Evolutionary conservation across 306 rosid genomes (phyloP), one percentile per base, ranked within the genome.

Genomic region (Gastrolobium villosum): DNA sequence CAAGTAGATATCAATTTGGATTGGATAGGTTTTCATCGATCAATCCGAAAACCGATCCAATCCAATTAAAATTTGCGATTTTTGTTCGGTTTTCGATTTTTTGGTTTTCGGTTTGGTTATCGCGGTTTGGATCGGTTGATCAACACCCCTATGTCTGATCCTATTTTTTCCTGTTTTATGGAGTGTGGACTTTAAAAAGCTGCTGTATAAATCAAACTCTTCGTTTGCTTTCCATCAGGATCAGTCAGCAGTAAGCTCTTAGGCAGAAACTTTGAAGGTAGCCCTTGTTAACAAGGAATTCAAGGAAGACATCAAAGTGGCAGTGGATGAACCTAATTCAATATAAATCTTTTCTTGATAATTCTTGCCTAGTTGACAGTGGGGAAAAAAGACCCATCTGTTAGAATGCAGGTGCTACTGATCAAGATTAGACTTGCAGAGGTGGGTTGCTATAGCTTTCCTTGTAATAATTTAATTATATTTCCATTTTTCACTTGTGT

Each of bases 351-450:
- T 74, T 79, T 48, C 82, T 20, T 14, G 86, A 83, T 40, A 60
- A 61, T 54, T 46, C 72, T 80, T 53, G 65, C 11, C 54, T 67
- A 7, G 86, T 76, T 71, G 94, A 91, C 63, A 84, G 88, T 66
- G 97, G 97, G 31, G 1, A 89, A 89, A 72, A 91, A 91, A 61
- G 94, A 91, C 75, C 94, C 97, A 44, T 48, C 45, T 7, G 69
- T 88, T 8, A 77, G 92, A 80, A 89, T 94, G 83, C 89, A 81
- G n/a, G 97, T 89, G 72, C 81, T 91, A 74, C 82, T 91, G 87
- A 86, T 91, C 79, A 75, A 89, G 70, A 89, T 94, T 30, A 91
- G 97, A 43, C 85, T 91, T 52, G 94, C 94, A 9, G 91, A 91
- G 97, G 97, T 91, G 70, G 48, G 87, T 85, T 72, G 55, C 62